Evolutionary conservation across 2,329 filamentous ascomycete genomes (phyloP).

Genomic region (Colletotrichum kahawae): DNA sequence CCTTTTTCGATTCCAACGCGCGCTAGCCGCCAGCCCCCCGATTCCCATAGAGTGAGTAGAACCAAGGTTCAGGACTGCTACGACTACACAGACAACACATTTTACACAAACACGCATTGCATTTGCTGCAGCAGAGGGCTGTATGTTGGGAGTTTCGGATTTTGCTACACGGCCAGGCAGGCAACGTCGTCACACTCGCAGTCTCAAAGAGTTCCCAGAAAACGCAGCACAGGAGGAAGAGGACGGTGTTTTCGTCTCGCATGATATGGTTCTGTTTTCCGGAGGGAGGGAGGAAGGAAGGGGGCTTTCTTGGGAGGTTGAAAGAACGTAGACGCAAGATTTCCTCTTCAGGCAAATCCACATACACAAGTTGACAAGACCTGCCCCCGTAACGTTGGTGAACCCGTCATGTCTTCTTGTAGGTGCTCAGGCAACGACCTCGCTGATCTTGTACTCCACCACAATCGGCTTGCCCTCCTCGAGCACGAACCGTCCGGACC

Average conservation of each 20-base stretch:
- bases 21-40: neutral
- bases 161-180: slow-evolving; percentile 11
- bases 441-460: slow-evolving; percentile 49
- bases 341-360: neutral
- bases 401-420: neutral
- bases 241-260: neutral
- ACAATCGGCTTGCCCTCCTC: slow-evolving; percentile 34
- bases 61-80: neutral
- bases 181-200: slow-evolving; percentile 1
- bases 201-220: neutral
- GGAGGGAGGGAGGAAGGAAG: neutral
- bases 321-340: neutral
- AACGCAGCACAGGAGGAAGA: neutral
- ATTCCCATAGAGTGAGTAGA: neutral
- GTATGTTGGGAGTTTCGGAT: slow-evolving; percentile 21
- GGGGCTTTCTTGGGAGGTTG: neutral
- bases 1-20: neutral
- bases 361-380: neutral
- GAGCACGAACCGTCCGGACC: slow-evolving; percentile 44
- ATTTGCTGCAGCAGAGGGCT: slow-evolving; percentile 20
- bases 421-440: slow-evolving; percentile 32
- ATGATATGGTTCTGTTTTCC: neutral
- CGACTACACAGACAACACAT: neutral
- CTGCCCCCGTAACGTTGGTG: neutral
- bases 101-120: slow-evolving; percentile 12